Evolutionary conservation across 2,329 filamentous ascomycete genomes (phyloP), one percentile per base, ranked within the genome.

Genomic region (Neoscytalidium dimidiatum): DNA sequence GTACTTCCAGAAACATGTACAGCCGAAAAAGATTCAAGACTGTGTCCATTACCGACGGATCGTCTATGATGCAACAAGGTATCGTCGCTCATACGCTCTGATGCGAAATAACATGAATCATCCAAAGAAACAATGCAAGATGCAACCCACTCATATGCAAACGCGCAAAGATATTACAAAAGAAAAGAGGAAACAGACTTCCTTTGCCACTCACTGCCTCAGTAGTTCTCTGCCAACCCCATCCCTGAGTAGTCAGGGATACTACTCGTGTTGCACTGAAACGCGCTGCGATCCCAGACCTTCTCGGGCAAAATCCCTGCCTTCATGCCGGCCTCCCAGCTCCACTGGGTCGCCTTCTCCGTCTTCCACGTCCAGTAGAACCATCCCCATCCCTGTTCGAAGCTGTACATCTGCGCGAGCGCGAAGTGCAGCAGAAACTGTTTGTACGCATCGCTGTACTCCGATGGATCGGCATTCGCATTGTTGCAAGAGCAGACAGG

Each of bases 341-440:
- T 97, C 95, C 95, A 99, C 80, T 97, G 92, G 66, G 88, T 83
- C 56, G 91, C 89, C 69, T 80, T 84, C 82, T 98, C 94, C 31
- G 94, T 97, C 79, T 93, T 87, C 94, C 95, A 96, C 35, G 94
- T 98, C 95, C 95, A 99, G 80, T 99, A 99, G 81, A 96, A 97
- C 95, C 95, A 99, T 56, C 95, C 95, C 90, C 91, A 95, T 5
- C 92, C 92, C 68, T 90, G 88, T 78, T 98, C 94, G 74, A 98
- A 99, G 66, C 89, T 92, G 71, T 90, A 85, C 92, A 99, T 99
- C 81, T 99, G 95, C 62, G 94, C 95, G 79, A 97, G 90, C 5
- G 95, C 95, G 79, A 98, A 98, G 79, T 91, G 92, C 69, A 87
- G 86, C 68, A 99, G 82, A 79, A 94, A 98, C 70, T 88, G 81